Evolutionary conservation across 768 basidiomycete species (phyloP), one percentile per base, ranked within the genome.

Genomic region (Gyrodon lividus): DNA sequence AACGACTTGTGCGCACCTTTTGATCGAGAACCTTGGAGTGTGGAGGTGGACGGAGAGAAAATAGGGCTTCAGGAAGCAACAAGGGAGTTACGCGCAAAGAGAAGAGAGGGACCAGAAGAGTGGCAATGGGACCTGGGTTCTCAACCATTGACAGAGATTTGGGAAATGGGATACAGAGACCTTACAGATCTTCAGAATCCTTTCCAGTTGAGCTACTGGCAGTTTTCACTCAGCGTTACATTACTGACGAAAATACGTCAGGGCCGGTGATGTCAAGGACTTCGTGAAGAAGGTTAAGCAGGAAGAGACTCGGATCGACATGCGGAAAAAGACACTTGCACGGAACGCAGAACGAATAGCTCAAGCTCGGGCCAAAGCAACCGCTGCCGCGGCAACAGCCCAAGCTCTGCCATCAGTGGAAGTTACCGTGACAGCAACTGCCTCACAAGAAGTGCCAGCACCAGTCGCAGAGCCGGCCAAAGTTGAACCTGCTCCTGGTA

Each of bases 1-100:
- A 89, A 88, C 56, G 84, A 89, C 37, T 68, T 87, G 2, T 94
- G 92, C 63, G 72, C 81, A 14, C 80, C 86, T 3, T 93, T 94
- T 61, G 89, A 91, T 63, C 84, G 84, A 59, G 83, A 83, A 34
- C 76, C 87, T 5, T 82, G 85, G 79, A 71, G 70, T 10, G 66
- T 69, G 38, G 75, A 79, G 44, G 55, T 82, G 26, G 72, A 77
- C 46, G 80, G 74, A 4, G 66, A 69, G 59, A 77, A 74, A 46
- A 73, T 81, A 20, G 81, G 79, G 13, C 63, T 90, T 33, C 79
- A 87, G 58, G 83, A 84, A 58, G 81, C 81, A 19, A 89, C 86
- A 8, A 74, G 66, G 48, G 70, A 68, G 43, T 57, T 70, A 37
- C 74, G 88, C 46, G 65, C 68, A 50, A 79, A 76, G 59, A 77